phyloP scores from a whole-genome alignment of 305 asterid genomes.

The Vinca major region DNA sequence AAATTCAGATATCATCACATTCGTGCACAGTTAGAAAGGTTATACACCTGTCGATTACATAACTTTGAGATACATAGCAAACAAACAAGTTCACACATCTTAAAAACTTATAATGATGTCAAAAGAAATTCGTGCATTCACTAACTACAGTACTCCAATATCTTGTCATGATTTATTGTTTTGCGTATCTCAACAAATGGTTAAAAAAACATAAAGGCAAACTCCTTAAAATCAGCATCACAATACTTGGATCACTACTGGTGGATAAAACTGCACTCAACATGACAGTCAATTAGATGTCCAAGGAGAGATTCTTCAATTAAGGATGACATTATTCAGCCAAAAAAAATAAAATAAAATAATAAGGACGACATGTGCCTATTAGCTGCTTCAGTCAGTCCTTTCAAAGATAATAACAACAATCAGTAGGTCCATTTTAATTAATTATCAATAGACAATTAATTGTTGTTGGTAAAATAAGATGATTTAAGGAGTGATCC shows the following conservation, averaged over 20 bases:
- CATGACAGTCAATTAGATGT: neutral
- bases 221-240: neutral
- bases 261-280: neutral
- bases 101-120: neutral
- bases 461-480: slow-evolving; percentile 3
- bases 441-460: neutral
- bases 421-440: neutral
- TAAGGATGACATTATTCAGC: neutral
- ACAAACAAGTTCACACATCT: neutral
- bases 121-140: neutral
- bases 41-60: neutral
- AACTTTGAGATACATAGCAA: neutral
- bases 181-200: neutral
- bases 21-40: neutral
- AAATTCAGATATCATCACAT: neutral
- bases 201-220: neutral
- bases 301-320: neutral
- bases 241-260: neutral
- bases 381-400: no score
- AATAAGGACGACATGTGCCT: no score
- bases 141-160: neutral
- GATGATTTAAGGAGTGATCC: neutral
- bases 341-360: no score
- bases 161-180: neutral
- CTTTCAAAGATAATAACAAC: no score